These are phyloP conservation scores for Quercus agrifolia DNA, from an alignment of 306 rosid species.

Conservation along the genomic window DNA sequence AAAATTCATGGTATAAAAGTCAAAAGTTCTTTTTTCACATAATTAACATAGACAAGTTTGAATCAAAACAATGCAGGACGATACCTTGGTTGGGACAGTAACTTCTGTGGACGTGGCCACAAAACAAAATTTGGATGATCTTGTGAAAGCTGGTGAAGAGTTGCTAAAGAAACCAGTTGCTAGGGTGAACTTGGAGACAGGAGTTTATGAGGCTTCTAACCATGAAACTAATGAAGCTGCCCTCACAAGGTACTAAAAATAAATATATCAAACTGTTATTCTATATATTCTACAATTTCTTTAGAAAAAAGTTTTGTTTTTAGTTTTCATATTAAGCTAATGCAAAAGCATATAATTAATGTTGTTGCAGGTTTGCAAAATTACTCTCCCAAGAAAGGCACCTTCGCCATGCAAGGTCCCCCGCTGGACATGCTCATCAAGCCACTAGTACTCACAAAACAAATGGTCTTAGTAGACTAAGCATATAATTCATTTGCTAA, in stretches of 20 bases:
- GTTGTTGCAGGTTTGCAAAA: constrained; percentile 40
- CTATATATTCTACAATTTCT: not conserved
- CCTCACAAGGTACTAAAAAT: constrained; percentile 35
- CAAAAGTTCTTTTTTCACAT: not conserved
- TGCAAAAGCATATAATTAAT: not conserved
- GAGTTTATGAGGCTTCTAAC: constrained; percentile 18
- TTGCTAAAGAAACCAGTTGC: constrained; percentile 37
- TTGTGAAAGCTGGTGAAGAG: constrained; percentile 34
- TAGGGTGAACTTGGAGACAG: constrained; percentile 34
- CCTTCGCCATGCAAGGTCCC: constrained; percentile 27
- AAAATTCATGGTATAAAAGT: not conserved
- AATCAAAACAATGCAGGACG: constrained; percentile 40
- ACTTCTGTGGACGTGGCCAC: constrained; percentile 31
- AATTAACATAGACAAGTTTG: not conserved
- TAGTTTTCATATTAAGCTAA: not conserved
- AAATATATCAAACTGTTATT: not conserved
- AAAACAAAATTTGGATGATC: constrained; percentile 38
- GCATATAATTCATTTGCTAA: not conserved
- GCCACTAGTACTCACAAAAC: not conserved
- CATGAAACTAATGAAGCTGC: constrained; percentile 47
- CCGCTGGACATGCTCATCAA: constrained; percentile 16
- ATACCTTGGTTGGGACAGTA: constrained; percentile 29
- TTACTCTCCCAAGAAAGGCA: constrained; percentile 47
- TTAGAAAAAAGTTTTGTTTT: not conserved
- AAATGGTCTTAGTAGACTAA: not conserved